Evolutionary conservation across 805 yeast genomes (phyloP).

Genomic region (Ogataea trehalophila): DNA sequence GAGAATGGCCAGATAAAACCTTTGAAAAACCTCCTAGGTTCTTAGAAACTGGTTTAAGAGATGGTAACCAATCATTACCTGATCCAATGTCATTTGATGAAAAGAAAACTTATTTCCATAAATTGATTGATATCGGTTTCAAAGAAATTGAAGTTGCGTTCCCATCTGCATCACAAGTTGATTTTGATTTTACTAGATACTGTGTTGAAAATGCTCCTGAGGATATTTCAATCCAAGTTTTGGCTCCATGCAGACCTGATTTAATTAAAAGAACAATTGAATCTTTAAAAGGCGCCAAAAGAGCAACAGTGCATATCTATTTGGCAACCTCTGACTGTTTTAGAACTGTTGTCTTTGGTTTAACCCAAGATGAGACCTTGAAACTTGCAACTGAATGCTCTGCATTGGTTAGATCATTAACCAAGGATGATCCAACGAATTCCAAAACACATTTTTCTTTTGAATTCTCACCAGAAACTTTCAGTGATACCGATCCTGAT

Average conservation of each 20-base stretch:
- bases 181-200: constrained; percentile 73
- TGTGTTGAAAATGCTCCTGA: constrained; percentile 72
- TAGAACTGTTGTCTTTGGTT: constrained; percentile 64
- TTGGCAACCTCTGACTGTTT: constrained; percentile 73
- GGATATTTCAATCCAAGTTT: constrained; percentile 73
- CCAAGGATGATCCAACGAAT: constrained; percentile 59
- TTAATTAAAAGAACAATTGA: constrained; percentile 69
- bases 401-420: constrained; percentile 55
- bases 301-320: constrained; percentile 72
- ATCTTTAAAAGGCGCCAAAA: constrained; percentile 66
- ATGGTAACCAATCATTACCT: constrained; percentile 80
- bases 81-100: constrained; percentile 85
- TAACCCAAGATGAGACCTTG: constrained; percentile 54
- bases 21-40: constrained; percentile 69
- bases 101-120: constrained; percentile 64
- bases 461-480: constrained; percentile 80
- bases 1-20: constrained; percentile 66
- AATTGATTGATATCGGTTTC: constrained; percentile 68
- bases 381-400: constrained; percentile 61
- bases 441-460: constrained; percentile 61
- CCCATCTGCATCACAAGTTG: constrained; percentile 76
- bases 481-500: constrained; percentile 64
- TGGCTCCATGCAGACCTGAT: constrained; percentile 73
- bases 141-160: constrained; percentile 82
- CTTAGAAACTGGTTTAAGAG: constrained; percentile 79